Base-by-base conservation (phyloP, 2,329 filamentous ascomycete species). In the Cytospora schulzeri region DNA sequence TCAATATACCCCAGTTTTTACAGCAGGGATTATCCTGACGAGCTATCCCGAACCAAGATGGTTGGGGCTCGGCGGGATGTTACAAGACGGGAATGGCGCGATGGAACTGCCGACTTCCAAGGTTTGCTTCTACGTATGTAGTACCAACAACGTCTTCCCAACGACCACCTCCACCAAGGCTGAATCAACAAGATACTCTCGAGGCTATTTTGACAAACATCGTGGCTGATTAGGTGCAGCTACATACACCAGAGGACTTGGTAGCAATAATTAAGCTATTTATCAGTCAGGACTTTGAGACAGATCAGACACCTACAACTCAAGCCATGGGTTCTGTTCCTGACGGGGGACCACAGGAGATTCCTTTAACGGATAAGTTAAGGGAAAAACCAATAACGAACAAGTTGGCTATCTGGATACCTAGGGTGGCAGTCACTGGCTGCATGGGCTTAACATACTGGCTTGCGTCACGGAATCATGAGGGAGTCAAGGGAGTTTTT, bases 381-480 rank as follows among this genome's bases (percentile, higher is more conserved):
- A 31, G 24, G 2, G 38, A 51, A 9, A 33, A 31, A 24, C 52
- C 62, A 17, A 51, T 56, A 19, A 28, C 31, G 22, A 33, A 38
- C 19, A 7, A 19, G 3, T 8, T 52, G 29, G 62, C 62, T 12
- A 6, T 45, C 19, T 57, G 41, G 62, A 14, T 51, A 52, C 65
- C 65, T 24, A 59, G 54, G 26, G 26, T 45, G 38, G 62, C 50
- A 8, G 56, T 62, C 0, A 48, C 54, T 17, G 41, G 65, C 5
- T 24, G 33, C 17, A 35, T 66, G 45, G 54, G 58, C 2, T 2
- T 62, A 22, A 50, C 31, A 1, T 61, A 35, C n/a, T 57, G 62
- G 51, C 38, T 59, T 28, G 50, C 58, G 11, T 52, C 19, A 8
- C 55, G 28, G 45, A 48, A 48, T 8, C 26, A 45, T 29, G 33